Percentiles rank a stretch among this genome's conserved stretches.
phyloP scores from a whole-genome alignment of 2,329 filamentous ascomycete genomes.

The Zopfia rhizophila region DNA sequence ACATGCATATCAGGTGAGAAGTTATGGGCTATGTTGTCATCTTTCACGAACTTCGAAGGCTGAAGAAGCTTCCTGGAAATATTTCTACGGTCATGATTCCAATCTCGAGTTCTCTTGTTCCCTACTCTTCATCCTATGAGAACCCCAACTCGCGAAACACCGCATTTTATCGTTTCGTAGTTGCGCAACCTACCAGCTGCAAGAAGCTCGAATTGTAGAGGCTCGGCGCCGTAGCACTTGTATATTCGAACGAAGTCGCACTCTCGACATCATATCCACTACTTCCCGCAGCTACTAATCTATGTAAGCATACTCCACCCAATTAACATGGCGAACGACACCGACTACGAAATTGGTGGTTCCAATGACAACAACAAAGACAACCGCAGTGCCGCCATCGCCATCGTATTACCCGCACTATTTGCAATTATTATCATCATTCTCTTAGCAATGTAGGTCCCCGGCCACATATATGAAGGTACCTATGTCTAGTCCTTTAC shows the following conservation, averaged over 20 bases:
- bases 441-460: slow-evolving; percentile 42
- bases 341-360: slow-evolving; percentile 8
- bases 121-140: too few species aligned
- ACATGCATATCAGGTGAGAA: too few species aligned
- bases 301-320: too few species aligned
- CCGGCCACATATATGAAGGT: background rate
- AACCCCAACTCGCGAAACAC: slow-evolving; percentile 11
- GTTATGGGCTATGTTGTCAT: too few species aligned
- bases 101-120: too few species aligned
- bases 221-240: slow-evolving; percentile 10
- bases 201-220: slow-evolving; percentile 22
- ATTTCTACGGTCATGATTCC: too few species aligned
- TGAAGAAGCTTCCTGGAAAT: too few species aligned
- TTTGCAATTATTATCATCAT: slow-evolving; percentile 40
- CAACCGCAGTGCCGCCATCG: slow-evolving; percentile 36
- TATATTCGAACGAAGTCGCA: slow-evolving; percentile 10
- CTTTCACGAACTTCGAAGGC: too few species aligned
- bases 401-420: slow-evolving; percentile 43
- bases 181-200: slow-evolving; percentile 26
- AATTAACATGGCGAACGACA: slow-evolving; percentile 29
- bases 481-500: background rate
- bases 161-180: slow-evolving; percentile 11
- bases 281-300: too few species aligned
- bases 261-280: background rate
- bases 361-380: slow-evolving; percentile 1